Conservation (phyloP, 2,329 filamentous ascomycete species). For the Cryphonectria carpinicola region DNA sequence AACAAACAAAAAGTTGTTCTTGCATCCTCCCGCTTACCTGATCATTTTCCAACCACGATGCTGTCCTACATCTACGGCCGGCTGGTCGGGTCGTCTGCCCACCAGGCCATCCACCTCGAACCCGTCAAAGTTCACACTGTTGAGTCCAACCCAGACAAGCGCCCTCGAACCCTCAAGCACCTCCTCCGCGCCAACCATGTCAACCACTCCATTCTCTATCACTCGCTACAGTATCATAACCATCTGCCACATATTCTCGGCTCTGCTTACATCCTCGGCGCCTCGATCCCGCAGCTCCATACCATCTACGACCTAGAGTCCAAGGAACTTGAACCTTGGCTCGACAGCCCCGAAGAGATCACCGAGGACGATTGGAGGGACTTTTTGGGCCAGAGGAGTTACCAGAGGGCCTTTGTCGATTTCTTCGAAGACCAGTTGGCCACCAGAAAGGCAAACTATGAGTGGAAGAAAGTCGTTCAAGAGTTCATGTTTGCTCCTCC, state of each 20-base stretch:
- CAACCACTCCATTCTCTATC: constrained; percentile 83
- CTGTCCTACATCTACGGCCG: constrained; percentile 39
- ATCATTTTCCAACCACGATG: constrained; percentile 31
- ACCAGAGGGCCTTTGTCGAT: constrained; percentile 89
- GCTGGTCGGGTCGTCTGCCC: constrained; percentile 31
- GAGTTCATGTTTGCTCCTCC: constrained; percentile 68
- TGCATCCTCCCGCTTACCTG: background rate
- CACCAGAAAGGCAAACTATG: constrained; percentile 63
- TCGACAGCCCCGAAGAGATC: constrained; percentile 82
- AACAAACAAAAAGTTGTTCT: background rate
- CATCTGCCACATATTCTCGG: constrained; percentile 81
- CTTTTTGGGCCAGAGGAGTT: constrained; percentile 76
- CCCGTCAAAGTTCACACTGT: constrained; percentile 76
- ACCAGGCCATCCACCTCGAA: constrained; percentile 58
- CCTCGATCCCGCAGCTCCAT: constrained; percentile 71
- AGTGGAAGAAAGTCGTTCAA: constrained; percentile 79
- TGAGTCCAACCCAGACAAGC: constrained; percentile 78
- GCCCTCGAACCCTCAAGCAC: constrained; percentile 84
- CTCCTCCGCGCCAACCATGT: constrained; percentile 89
- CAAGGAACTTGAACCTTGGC: constrained; percentile 76
- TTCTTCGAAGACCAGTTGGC: constrained; percentile 94
- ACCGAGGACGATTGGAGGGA: constrained; percentile 84
- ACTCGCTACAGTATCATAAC: constrained; percentile 77
- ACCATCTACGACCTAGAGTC: constrained; percentile 79
- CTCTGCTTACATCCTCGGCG: constrained; percentile 85